Conservation (phyloP, 192 early-diverging fungal genomes). For the Umbelopsis vinacea region DNA sequence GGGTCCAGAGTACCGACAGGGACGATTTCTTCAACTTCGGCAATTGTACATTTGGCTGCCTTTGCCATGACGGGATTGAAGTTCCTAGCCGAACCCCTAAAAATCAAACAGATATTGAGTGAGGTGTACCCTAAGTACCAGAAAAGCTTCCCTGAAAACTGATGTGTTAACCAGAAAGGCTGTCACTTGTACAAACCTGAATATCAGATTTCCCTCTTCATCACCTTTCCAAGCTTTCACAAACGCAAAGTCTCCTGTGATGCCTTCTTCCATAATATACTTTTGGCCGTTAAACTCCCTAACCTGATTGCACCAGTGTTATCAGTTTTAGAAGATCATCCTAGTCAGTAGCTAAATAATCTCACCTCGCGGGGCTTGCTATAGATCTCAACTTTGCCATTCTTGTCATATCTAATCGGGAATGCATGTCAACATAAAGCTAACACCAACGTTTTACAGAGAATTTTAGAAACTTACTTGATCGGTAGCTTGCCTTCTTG, state of each 20-base stretch:
- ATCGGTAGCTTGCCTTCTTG: conserved; percentile 76
- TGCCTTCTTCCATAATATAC: conserved; percentile 81
- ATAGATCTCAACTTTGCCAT: conserved; percentile 57
- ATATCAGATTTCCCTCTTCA: conserved; percentile 74
- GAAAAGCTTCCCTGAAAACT: not conserved
- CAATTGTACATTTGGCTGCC: conserved; percentile 75
- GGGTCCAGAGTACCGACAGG: conserved; percentile 68
- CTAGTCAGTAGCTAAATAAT: not conserved
- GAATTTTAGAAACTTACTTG: conserved; percentile 56
- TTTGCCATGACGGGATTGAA: conserved; percentile 81
- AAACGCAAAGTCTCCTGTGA: conserved; percentile 73
- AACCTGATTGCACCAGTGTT: conserved; percentile 3
- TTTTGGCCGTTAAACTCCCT: conserved; percentile 65
- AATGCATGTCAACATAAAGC: not conserved
- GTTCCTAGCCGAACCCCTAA: conserved; percentile 67
- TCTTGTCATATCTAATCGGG: conserved; percentile 4
- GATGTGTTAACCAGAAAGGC: not conserved
- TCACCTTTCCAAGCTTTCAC: conserved; percentile 90
- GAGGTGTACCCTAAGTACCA: not conserved
- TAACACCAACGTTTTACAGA: not conserved
- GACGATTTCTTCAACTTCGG: conserved; percentile 82
- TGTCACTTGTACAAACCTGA: conserved; percentile 41
- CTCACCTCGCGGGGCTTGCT: conserved; percentile 65
- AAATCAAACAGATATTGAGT: too few species aligned
- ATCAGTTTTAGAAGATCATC: not conserved